These are phyloP conservation scores for Camelina laxa DNA, from an alignment of 345 rosid species.

Conservation along the genomic window DNA sequence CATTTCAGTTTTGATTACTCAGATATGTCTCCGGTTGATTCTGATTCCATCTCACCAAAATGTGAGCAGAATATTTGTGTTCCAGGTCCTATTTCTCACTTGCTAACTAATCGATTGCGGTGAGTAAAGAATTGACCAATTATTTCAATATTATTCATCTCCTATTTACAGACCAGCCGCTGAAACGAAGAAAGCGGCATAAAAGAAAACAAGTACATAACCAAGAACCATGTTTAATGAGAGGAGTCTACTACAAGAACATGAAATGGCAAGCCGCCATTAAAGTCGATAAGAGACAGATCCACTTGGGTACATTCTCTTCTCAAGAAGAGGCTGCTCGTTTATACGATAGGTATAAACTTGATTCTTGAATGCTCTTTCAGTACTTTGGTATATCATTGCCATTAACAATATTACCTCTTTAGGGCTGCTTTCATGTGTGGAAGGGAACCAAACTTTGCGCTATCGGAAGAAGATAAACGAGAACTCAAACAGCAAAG, in stretches of 20 bases:
- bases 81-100: constrained; percentile 14
- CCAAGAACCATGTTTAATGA: constrained; percentile 94
- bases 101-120: constrained; percentile 8
- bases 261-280: constrained; percentile 99
- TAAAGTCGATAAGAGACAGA: constrained; percentile 95
- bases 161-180: constrained; percentile 64
- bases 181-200: constrained; percentile 90
- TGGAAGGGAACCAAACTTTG: constrained; percentile 94
- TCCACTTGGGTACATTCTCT: constrained; percentile 93
- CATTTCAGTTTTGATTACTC: constrained; percentile 33
- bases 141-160: neutral
- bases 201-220: constrained; percentile 82
- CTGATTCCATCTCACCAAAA: constrained; percentile 30
- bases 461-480: constrained; percentile 77
- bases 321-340: constrained; percentile 96
- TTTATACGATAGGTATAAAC: constrained; percentile 81
- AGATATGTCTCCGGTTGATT: constrained; percentile 26
- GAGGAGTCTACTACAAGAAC: constrained; percentile 97
- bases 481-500: constrained; percentile 68
- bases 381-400: neutral
- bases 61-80: constrained; percentile 16
- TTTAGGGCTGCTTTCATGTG: constrained; percentile 98
- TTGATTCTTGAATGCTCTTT: no score
- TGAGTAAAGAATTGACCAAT: neutral
- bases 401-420: constrained; percentile 12